Evolutionary conservation across 2,329 filamentous ascomycete genomes (phyloP), one percentile per base, ranked within the genome.

Genomic region (Fusarium dimerum): DNA sequence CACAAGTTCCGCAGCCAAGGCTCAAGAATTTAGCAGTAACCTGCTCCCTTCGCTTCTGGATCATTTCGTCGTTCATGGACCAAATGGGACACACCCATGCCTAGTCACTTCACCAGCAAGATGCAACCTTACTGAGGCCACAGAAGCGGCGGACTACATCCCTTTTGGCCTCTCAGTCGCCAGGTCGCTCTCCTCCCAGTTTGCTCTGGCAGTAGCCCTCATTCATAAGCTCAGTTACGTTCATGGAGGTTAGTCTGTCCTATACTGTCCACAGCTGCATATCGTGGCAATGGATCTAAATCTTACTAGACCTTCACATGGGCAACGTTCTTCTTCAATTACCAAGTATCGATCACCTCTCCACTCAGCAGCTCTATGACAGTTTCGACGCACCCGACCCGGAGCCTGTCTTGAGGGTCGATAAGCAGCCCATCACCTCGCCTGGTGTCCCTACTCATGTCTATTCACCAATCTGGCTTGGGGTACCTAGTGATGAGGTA

Each of bases 241-340:
- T 36, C 70, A 75, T 55, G 69, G 70, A 43, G 60, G 64, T 67
- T 26, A 50, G 57, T 57, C 12, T 40, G 7, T 26, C 20, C 36
- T 4, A 11, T 41, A n/a, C n/a, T n/a, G n/a, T 43, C 18, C 13
- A 20, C 17, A 34, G 34, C 29, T 51, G 4, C 17, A 29, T 18
- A 10, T 17, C 32, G 47, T 20, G n/a, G 20, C 6, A 39, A 18
- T 42, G 15, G 29, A 49, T 34, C 45, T 40, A 34, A 40, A 5
- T n/a, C 40, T 11, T 15, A 16, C n/a, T 43, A 65, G 71, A 67
- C 50, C 57, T 74, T 45, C 67, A 73, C 50, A 40, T 63, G 10
- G 67, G 67, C n/a, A 74, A 72, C 51, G 46, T 71, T 12, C 65
- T 73, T 29, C 61, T 75, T 36, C 61, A 30, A 17, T 40, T 62